Percentiles rank a stretch among this genome's conserved stretches.
phyloP scores from a whole-genome alignment of 495 filamentous ascomycete genomes.

The Xanthoparmelia taractica region DNA sequence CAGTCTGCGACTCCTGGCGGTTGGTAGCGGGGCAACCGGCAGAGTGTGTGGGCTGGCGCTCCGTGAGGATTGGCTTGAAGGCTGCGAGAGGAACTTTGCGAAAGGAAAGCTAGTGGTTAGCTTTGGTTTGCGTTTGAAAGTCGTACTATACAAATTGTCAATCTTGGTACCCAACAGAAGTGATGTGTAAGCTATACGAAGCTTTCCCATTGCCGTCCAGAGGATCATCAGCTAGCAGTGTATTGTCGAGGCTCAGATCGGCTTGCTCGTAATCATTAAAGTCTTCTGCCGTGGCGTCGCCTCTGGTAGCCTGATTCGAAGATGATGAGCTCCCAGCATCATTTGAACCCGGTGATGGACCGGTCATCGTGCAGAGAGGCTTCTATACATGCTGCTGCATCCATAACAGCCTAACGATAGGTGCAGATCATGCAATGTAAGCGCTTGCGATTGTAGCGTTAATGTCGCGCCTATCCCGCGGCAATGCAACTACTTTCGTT shows the following conservation, averaged over 20 bases:
- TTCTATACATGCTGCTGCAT: not conserved
- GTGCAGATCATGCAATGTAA: not conserved
- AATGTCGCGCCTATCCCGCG: not conserved
- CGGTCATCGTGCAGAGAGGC: slow-evolving; percentile 15
- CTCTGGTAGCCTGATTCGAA: not conserved
- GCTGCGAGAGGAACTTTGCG: slow-evolving; percentile 48
- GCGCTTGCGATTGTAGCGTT: not conserved
- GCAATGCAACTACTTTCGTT: not conserved
- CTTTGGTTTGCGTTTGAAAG: slow-evolving; percentile 81
- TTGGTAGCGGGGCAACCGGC: slow-evolving; percentile 19
- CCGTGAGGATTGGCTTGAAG: slow-evolving; percentile 21
- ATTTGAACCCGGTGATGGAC: slow-evolving; percentile 9
- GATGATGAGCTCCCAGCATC: slow-evolving; percentile 14
- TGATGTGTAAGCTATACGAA: slow-evolving; percentile 31
- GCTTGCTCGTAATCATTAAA: slow-evolving; percentile 20
- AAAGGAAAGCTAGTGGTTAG: slow-evolving; percentile 48
- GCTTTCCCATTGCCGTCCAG: slow-evolving; percentile 40
- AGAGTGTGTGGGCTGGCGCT: slow-evolving; percentile 19
- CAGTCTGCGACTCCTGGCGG: slow-evolving; percentile 24
- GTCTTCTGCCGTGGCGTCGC: slow-evolving; percentile 13
- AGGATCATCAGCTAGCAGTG: slow-evolving; percentile 42
- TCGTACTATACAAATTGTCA: slow-evolving; percentile 43
- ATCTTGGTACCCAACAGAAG: not conserved
- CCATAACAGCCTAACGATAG: no score
- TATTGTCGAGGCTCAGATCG: slow-evolving; percentile 28